phyloP scores from a whole-genome alignment of 768 basidiomycete species.

The Agaricus bisporus region DNA sequence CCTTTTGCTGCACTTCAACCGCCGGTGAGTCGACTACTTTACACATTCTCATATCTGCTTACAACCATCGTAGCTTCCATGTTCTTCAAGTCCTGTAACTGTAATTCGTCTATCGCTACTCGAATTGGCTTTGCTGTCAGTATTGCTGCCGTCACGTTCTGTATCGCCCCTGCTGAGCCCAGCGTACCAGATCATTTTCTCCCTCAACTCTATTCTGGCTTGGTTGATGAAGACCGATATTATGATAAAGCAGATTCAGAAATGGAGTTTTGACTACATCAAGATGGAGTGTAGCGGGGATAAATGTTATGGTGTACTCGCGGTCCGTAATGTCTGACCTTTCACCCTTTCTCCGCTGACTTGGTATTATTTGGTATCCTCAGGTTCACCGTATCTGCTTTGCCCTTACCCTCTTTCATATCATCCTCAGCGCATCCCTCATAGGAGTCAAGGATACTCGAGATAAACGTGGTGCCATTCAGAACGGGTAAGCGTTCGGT shows the following conservation, averaged over 20 bases:
- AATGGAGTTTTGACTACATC: slow-evolving; percentile 94
- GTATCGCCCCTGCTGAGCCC: neutral
- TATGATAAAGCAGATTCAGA: slow-evolving; percentile 81
- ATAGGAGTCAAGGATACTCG: slow-evolving; percentile 87
- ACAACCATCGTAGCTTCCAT: slow-evolving; percentile 63
- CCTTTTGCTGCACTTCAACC: slow-evolving; percentile 83
- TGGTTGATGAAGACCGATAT: slow-evolving; percentile 95
- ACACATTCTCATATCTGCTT: slow-evolving; percentile 3
- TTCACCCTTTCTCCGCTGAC: neutral
- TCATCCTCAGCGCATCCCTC: slow-evolving; percentile 70
- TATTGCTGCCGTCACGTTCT: neutral
- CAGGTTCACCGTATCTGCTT: slow-evolving; percentile 97
- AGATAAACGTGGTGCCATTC: slow-evolving; percentile 89
- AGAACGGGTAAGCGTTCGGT: slow-evolving; percentile 72
- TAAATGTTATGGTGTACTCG: slow-evolving; percentile 94
- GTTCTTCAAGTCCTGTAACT: slow-evolving; percentile 98
- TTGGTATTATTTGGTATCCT: neutral
- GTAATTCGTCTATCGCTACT: slow-evolving; percentile 97
- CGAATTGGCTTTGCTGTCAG: slow-evolving; percentile 55
- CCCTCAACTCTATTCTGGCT: slow-evolving; percentile 89
- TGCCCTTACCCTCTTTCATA: slow-evolving; percentile 84
- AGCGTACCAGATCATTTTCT: slow-evolving; percentile 77
- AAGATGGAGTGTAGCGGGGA: slow-evolving; percentile 95
- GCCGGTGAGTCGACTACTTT: slow-evolving; percentile 48
- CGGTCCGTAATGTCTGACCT: slow-evolving; percentile 46